Percentiles rank a stretch among this genome's conserved stretches.
Evolutionary conservation across 257 asterid genomes (phyloP).

Genomic region (Scutellaria baicalensis): DNA sequence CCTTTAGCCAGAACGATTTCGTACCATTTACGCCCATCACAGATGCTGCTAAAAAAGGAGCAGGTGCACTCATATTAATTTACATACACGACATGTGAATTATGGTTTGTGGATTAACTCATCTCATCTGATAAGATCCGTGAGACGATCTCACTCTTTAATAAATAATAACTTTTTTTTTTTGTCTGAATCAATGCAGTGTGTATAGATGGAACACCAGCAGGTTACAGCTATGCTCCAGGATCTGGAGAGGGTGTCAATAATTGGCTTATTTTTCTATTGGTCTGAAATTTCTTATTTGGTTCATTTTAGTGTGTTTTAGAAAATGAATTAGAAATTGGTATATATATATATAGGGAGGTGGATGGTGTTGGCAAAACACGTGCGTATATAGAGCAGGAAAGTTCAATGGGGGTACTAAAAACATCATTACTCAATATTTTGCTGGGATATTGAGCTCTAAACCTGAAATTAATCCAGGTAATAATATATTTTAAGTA

Average conservation of each 20-base stretch:
- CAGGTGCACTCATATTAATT: background rate
- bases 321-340: background rate
- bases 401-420: background rate
- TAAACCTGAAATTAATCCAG: constrained; percentile 7
- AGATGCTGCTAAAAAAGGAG: background rate
- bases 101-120: too few species aligned
- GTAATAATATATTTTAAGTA: background rate
- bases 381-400: background rate
- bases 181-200: background rate
- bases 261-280: constrained; percentile 12
- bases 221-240: constrained; percentile 5
- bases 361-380: constrained; percentile 28
- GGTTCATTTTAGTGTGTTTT: too few species aligned
- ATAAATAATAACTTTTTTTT: too few species aligned
- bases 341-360: constrained; percentile 19
- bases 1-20: background rate
- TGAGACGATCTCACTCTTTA: too few species aligned
- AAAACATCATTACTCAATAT: background rate
- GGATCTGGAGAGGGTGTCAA: constrained; percentile 9
- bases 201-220: constrained; percentile 24
- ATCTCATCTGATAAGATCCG: too few species aligned
- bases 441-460: constrained; percentile 15
- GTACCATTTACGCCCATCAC: background rate
- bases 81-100: background rate
- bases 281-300: background rate